Evolutionary conservation across 257 asterid species (phyloP), one percentile per base, ranked within the genome.

Genomic region (Coffea eugenioides): DNA sequence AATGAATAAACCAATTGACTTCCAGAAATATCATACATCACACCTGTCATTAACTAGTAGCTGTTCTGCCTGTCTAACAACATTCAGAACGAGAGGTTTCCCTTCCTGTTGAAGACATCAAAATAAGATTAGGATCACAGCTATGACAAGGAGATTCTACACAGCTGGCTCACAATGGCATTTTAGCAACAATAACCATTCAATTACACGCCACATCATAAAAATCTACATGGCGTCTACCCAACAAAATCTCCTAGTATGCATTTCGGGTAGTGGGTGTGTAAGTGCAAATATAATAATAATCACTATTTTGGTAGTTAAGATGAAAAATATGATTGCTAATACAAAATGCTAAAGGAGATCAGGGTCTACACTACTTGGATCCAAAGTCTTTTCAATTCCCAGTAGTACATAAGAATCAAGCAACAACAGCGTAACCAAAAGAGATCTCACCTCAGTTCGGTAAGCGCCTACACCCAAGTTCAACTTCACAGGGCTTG

Each of bases 391-490:
- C n/a, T 34, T 34, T 31, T 10, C 49, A 18, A 25, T 72, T 72
- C 51, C 6, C 13, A 9, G 14, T 3, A 10, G 34, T 52, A 73
- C 7, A n/a, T 54, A 51, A 16, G 66, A 8, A 48, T 23, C 18
- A 62, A 16, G 20, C n/a, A 25, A 51, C 6, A 43, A 23, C 36
- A 34, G 61, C 14, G 45, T 18, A 39, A 7, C 11, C 9, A 74
- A 27, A 57, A 71, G 52, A 52, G 20, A 52, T 74, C 74, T 85
- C 71, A 93, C 99, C 99, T 93, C 99, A 21, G 99, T 95, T 79
- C 99, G 90, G 81, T 95, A 95, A n/a, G 99, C 99, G 51, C 99
- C 99, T 75, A 95, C 99, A 49, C 99, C 99, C 88, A 95, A 85
- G 82, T 95, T 95, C 91, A 95, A 80, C 90, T 93, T 95, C 85